Evolutionary conservation across 202 grass and related monocot species (phyloP).

Genomic region (Zoysia matrella): DNA sequence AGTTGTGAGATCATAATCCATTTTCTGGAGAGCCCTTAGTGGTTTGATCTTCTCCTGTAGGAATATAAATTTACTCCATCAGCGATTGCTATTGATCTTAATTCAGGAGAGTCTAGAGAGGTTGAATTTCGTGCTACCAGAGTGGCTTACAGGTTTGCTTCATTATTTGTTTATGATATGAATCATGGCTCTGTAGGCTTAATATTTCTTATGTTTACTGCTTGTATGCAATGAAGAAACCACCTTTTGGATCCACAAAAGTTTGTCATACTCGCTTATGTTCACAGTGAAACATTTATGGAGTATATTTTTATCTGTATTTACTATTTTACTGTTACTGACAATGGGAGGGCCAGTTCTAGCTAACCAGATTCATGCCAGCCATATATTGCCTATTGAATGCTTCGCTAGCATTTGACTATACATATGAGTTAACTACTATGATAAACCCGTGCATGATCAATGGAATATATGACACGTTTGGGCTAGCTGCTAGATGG

Average conservation of each 20-base stretch:
- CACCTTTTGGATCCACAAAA: background rate
- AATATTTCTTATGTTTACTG: background rate
- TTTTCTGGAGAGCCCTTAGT: conserved; percentile 40
- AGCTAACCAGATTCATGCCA: conserved; percentile 14
- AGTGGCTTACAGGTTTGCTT: conserved; percentile 95
- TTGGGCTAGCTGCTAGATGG: background rate
- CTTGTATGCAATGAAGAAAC: conserved; percentile 14
- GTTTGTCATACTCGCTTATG: conserved; percentile 12
- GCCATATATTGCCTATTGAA: background rate
- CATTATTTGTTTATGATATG: conserved; percentile 22
- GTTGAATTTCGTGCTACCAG: conserved; percentile 81
- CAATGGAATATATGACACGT: background rate
- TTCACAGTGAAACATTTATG: conserved; percentile 2
- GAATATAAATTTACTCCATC: conserved; percentile 93
- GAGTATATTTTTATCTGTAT: background rate
- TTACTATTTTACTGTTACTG: background rate
- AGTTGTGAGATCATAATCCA: conserved; percentile 2
- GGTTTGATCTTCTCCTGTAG: conserved; percentile 53
- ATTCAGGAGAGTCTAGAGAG: conserved; percentile 86
- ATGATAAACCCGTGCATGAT: background rate
- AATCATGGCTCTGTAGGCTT: conserved; percentile 1
- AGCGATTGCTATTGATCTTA: conserved; percentile 84
- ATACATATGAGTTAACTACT: background rate
- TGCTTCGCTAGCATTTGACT: background rate
- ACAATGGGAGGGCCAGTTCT: background rate